Evolutionary conservation across 352 stramenopile genomes (phyloP).

Genomic region (Globisporangium emineosum): DNA sequence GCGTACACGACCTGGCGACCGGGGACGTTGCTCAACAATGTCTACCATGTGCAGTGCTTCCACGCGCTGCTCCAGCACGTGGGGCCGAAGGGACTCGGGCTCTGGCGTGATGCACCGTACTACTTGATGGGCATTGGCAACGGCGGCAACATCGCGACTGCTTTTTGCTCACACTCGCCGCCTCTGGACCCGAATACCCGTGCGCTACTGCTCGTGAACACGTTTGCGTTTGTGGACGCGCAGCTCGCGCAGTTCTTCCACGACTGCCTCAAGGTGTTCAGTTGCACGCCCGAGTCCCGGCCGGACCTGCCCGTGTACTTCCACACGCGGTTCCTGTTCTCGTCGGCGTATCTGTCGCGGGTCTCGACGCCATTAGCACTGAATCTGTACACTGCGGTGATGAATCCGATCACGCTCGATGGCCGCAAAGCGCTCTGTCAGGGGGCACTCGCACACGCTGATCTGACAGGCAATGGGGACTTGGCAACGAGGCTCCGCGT

Average conservation of each 20-base stretch:
- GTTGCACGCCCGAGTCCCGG: slow-evolving; percentile 83
- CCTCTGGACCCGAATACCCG: slow-evolving; percentile 58
- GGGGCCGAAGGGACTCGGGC: slow-evolving; percentile 11
- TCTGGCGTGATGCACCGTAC: slow-evolving; percentile 85
- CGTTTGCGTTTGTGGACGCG: slow-evolving; percentile 87
- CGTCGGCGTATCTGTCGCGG: slow-evolving; percentile 83
- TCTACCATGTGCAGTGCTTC: slow-evolving; percentile 87
- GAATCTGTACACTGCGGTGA: slow-evolving; percentile 94
- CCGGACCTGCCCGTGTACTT: slow-evolving; percentile 96
- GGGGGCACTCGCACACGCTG: slow-evolving; percentile 81
- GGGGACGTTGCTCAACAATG: slow-evolving; percentile 91
- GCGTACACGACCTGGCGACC: slow-evolving; percentile 92
- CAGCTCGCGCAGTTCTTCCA: slow-evolving; percentile 92
- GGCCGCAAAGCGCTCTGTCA: slow-evolving; percentile 89
- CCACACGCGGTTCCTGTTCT: slow-evolving; percentile 94
- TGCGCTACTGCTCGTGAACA: slow-evolving; percentile 88
- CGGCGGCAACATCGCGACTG: slow-evolving; percentile 85
- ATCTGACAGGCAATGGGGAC: slow-evolving; percentile 45
- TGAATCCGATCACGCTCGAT: slow-evolving; percentile 92
- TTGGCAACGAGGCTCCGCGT: slow-evolving; percentile 53
- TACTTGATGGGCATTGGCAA: slow-evolving; percentile 92
- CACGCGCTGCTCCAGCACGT: slow-evolving; percentile 76
- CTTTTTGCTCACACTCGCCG: slow-evolving; percentile 62
- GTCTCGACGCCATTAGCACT: slow-evolving; percentile 93
- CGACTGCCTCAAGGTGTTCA: slow-evolving; percentile 94